Conservation (phyloP, 1,284 basidiomycete species). For the Grifola frondosa region DNA sequence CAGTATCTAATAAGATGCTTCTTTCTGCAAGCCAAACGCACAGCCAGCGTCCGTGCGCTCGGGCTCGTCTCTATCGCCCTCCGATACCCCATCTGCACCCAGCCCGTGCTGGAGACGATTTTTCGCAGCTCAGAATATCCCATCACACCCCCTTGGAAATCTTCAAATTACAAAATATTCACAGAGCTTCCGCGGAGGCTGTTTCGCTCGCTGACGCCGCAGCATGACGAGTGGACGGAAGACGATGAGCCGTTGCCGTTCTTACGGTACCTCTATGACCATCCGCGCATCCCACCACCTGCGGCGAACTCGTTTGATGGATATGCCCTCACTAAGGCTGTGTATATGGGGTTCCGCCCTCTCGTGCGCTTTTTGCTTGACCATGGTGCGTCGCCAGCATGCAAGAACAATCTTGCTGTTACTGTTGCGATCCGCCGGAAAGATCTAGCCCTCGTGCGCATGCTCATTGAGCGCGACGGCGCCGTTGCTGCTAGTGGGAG, state of each 20-base stretch:
- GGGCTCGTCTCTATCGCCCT: slow-evolving; percentile 51
- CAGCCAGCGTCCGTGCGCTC: slow-evolving; percentile 5
- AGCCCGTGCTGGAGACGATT: slow-evolving; percentile 53
- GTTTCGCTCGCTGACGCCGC: slow-evolving; percentile 51
- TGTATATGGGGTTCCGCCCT: slow-evolving; percentile 59
- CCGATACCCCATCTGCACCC: slow-evolving; percentile 64
- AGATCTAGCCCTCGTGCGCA: slow-evolving; percentile 65
- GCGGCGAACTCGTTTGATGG: slow-evolving; percentile 67
- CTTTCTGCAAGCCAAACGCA: slow-evolving; percentile 7
- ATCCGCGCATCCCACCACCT: slow-evolving; percentile 39
- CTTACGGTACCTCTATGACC: slow-evolving; percentile 52
- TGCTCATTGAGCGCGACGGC: slow-evolving; percentile 67
- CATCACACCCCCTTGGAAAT: slow-evolving; percentile 4
- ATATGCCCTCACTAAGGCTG: slow-evolving; percentile 77
- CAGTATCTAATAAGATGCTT: slow-evolving; percentile 53
- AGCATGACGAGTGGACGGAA: slow-evolving; percentile 36
- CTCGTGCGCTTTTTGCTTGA: slow-evolving; percentile 70
- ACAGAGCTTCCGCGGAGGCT: slow-evolving; percentile 59
- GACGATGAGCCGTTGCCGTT: slow-evolving; percentile 60
- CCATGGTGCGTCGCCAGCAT: slow-evolving; percentile 67
- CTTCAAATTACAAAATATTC: neutral
- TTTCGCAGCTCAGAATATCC: slow-evolving; percentile 29
- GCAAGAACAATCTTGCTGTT: slow-evolving; percentile 64
- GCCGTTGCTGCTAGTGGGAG: neutral
- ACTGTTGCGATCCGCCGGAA: slow-evolving; percentile 71